Base-by-base conservation (phyloP, 345 rosid genomes). In the Dovyalis caffra region DNA sequence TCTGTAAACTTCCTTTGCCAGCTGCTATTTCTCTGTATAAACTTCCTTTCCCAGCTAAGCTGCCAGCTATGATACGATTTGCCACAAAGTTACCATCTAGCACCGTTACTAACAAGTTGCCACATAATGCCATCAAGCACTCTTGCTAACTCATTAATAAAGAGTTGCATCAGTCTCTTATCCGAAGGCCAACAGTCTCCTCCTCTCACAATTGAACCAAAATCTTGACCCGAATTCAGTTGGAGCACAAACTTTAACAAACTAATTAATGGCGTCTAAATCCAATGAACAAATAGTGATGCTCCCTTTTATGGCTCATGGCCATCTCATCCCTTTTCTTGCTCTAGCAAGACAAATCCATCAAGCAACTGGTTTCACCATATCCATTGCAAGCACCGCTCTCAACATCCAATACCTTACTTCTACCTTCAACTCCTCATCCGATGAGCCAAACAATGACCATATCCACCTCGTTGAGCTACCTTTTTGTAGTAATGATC, bases 291-390 rank as follows among this genome's bases (percentile, higher is more conserved):
- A 87, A 64, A 72, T 81, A 20, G 85, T 80, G 37, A 79, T 86
- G 88, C 74, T 88, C 0, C 89, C 91, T 3, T 28, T 66, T 35
- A 76, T 86, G 92, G 88, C 87, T 5, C 87, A 82, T 18, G 90
- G 90, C 62, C 92, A 87, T 85, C 87, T 88, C 16, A 83, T 82
- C n/a, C 92, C 90, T 1, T 85, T 84, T 70, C 76, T 88, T 23
- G 81, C 84, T 11, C 76, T 88, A 0, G 89, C 87, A 10, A 75
- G 64, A 12, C 75, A 64, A 38, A 71, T 88, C 82, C 84, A 34
- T 21, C 78, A 37, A 1, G 75, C 68, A 25, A 77, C 82, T 0
- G 63, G 74, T 72, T 77, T 85, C 84, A 72, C 69, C 33, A 60
- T 86, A 66, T 77, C 85, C 78, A 64, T 85, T 0, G 88, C 87